Evolutionary conservation across 169 alveolate species (phyloP), one percentile per base, ranked within the genome.

Genomic region (Plasmodium relictum): DNA sequence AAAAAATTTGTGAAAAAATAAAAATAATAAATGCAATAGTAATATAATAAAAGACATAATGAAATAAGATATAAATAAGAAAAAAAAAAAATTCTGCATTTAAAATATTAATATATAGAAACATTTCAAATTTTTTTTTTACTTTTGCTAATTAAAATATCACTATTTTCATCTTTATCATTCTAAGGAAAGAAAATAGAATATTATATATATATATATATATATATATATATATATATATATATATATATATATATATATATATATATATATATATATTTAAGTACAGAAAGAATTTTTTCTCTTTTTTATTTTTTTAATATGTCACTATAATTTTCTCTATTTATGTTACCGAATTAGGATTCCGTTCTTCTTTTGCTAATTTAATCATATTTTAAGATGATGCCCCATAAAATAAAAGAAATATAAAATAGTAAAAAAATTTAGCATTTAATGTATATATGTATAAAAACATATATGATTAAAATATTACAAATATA

Each of bases 61-160:
- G 45, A 22, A 22, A 0, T 18, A 22, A 48, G 20, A 48, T 0
- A 48, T 10, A 48, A 48, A 31, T 31, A 31, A 3, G 39, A 2
- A 2, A 31, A 31, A 31, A 31, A 31, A 31, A 31, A 31, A 31
- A 31, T 31, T 31, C 39, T 31, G 1, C 3, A 31, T 31, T 31
- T 31, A 31, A 31, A 31, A 31, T 31, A 31, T 31, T 31, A 3
- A 3, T 31, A 2, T 31, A 31, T 31, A 2, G n/a, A n/a, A n/a
- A n/a, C n/a, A 31, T 2, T 31, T 31, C 39, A 31, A 31, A 6
- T 59, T 24, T 59, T 16, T 16, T n/a, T 65, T 24, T 65, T 65
- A 65, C 73, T n/a, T 65, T 39, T 65, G 20, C 54, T 37, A 65
- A 65, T 24, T 65, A 39, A 24, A 65, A 65, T 24, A 14, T 65